Evolutionary conservation across 176 grass and related monocot species (phyloP).

Genomic region (Canna indica): DNA sequence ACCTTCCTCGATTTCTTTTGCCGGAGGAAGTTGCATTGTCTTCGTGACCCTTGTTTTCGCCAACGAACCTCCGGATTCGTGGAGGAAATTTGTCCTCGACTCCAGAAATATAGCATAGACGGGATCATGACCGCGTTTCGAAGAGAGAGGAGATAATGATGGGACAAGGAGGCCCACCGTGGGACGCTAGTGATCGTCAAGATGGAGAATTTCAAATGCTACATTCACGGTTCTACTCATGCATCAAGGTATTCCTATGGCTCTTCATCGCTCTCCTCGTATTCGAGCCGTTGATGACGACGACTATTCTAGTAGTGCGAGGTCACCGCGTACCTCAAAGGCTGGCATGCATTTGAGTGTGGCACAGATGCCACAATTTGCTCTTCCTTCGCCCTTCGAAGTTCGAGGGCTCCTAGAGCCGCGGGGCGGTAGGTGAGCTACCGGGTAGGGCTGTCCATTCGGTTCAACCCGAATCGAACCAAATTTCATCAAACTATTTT

Average conservation of each 20-base stretch:
- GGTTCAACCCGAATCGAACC: no score
- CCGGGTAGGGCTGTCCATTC: no score
- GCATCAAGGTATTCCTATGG: slow-evolving; percentile 68
- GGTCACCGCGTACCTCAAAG: slow-evolving; percentile 49
- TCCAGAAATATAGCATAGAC: neutral
- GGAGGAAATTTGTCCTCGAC: neutral
- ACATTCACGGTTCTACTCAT: slow-evolving; percentile 61
- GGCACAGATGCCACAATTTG: slow-evolving; percentile 20
- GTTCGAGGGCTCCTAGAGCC: slow-evolving; percentile 40
- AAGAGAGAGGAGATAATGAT: slow-evolving; percentile 34
- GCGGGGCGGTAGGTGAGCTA: slow-evolving; percentile 66
- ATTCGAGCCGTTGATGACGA: no score
- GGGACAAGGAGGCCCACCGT: slow-evolving; percentile 65
- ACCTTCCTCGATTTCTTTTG: neutral
- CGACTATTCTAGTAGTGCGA: no score
- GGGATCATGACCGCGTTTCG: neutral
- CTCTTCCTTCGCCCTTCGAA: slow-evolving; percentile 32
- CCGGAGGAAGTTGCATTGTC: slow-evolving; percentile 8
- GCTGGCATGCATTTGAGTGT: slow-evolving; percentile 64
- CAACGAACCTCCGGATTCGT: neutral
- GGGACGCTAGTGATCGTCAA: slow-evolving; percentile 98
- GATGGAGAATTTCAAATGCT: slow-evolving; percentile 97
- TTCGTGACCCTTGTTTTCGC: neutral
- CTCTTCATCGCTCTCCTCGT: slow-evolving; percentile 57
- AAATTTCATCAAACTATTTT: no score